Conservation (phyloP, 805 yeast species). For the Barnettozyma sucrosica region DNA sequence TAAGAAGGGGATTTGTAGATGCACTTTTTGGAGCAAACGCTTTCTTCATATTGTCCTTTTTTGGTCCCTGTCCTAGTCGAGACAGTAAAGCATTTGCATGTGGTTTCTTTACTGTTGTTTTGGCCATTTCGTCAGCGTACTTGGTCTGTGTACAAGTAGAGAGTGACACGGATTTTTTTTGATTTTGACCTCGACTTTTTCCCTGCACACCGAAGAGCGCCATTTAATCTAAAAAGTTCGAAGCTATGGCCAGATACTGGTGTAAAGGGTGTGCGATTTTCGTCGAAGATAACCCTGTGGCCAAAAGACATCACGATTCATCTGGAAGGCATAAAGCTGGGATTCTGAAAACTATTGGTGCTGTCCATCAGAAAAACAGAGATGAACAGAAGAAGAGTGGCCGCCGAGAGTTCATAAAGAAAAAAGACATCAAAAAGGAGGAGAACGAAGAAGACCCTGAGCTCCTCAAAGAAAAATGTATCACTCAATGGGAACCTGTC, state of each 20-base stretch:
- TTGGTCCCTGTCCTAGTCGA: background rate
- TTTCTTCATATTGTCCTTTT: background rate
- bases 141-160: too few relatives aligned
- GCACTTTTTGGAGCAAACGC: background rate
- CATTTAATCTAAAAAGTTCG: background rate
- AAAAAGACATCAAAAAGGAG: background rate
- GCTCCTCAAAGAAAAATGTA: background rate
- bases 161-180: background rate
- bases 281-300: slow-evolving; percentile 6
- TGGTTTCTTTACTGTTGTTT: background rate
- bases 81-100: background rate
- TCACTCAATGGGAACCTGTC: slow-evolving; percentile 6
- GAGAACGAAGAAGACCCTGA: background rate
- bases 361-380: slow-evolving; percentile 6
- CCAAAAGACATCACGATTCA: slow-evolving; percentile 6
- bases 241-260: slow-evolving; percentile 8
- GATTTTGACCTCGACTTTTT: background rate
- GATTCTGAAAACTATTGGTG: background rate
- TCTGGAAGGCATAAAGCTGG: slow-evolving; percentile 4
- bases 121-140: background rate
- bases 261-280: slow-evolving; percentile 7
- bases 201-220: background rate
- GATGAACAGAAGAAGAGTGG: background rate
- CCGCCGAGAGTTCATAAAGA: background rate
- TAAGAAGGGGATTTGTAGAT: slow-evolving; percentile 3